These are phyloP conservation scores for Kockiozyma suomiensis DNA, from an alignment of 805 yeast species.

Conservation along the genomic window DNA sequence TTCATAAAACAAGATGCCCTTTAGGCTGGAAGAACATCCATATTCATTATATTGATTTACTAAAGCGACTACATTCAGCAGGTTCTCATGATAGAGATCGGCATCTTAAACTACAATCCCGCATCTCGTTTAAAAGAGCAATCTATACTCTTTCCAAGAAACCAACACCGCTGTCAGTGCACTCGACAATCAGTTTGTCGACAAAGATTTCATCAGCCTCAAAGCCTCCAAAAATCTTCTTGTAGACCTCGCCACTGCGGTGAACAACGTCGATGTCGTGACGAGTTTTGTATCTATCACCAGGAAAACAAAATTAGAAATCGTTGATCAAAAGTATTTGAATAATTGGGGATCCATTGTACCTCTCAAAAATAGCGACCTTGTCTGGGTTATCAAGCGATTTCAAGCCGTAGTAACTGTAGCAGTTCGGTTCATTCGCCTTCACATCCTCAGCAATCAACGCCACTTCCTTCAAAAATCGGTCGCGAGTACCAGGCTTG, in stretches of 20 bases:
- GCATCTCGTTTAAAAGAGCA: too few relatives aligned
- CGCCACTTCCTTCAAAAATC: slow-evolving; percentile 78
- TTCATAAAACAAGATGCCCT: too few relatives aligned
- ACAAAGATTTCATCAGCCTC: not conserved
- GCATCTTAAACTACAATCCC: too few relatives aligned
- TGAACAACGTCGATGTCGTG: slow-evolving; percentile 25
- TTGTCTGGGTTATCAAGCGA: slow-evolving; percentile 22
- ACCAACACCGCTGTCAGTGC: not conserved
- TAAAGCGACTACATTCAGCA: too few relatives aligned
- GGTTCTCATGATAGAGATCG: too few relatives aligned
- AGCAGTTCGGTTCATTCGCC: slow-evolving; percentile 24
- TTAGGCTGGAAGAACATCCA: too few relatives aligned
- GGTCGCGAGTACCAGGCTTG: slow-evolving; percentile 55
- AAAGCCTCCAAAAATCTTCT: slow-evolving; percentile 13
- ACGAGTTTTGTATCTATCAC: slow-evolving; percentile 21
- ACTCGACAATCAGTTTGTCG: not conserved
- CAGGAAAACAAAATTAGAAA: too few relatives aligned
- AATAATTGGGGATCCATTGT: too few relatives aligned
- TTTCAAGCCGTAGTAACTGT: slow-evolving; percentile 17
- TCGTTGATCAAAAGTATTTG: too few relatives aligned
- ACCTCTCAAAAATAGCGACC: slow-evolving; percentile 29
- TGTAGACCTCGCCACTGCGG: slow-evolving; percentile 16
- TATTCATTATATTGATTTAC: too few relatives aligned
- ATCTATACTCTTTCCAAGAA: not conserved
- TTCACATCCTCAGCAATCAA: slow-evolving; percentile 40